Conservation (phyloP, 352 stramenopile species). For the Pythium periplocum region DNA sequence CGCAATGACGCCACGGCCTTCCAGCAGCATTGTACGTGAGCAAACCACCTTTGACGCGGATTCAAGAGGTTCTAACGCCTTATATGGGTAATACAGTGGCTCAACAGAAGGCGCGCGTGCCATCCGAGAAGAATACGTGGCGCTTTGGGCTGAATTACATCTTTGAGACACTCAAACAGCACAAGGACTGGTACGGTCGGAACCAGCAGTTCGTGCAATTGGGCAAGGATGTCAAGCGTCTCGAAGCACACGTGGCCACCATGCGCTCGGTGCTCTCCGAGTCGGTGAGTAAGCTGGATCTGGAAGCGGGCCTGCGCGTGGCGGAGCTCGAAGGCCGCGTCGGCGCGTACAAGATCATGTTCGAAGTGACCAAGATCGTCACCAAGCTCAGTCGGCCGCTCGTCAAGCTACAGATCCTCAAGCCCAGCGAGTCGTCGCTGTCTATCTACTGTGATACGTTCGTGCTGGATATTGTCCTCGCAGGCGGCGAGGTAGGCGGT, state of each 20-base stretch:
- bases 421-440: conserved; percentile 79
- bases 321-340: conserved; percentile 82
- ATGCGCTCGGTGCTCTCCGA: conserved; percentile 70
- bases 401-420: conserved; percentile 83
- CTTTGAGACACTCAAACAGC: conserved; percentile 85
- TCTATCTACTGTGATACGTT: conserved; percentile 88
- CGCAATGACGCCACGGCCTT: conserved; percentile 75
- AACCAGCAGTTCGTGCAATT: conserved; percentile 89
- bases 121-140: conserved; percentile 85
- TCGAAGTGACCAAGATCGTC: conserved; percentile 86
- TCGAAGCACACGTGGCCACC: conserved; percentile 69
- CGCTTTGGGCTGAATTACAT: conserved; percentile 86
- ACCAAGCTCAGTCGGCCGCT: conserved; percentile 79
- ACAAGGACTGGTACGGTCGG: conserved; percentile 85
- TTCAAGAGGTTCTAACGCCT: too few relatives aligned
- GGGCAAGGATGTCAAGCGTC: conserved; percentile 74
- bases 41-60: too few relatives aligned
- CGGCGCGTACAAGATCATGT: conserved; percentile 86
- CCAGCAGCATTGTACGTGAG: conserved; percentile 57
- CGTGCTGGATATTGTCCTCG: conserved; percentile 79
- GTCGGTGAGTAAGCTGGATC: conserved; percentile 78
- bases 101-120: conserved; percentile 68
- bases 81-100: conserved; percentile 28
- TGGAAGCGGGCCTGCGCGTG: conserved; percentile 75
- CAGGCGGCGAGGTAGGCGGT: conserved; percentile 45